These are phyloP conservation scores for Penicillium sp. DNA, from an alignment of 2,329 filamentous ascomycete genomes.

Conservation along the genomic window DNA sequence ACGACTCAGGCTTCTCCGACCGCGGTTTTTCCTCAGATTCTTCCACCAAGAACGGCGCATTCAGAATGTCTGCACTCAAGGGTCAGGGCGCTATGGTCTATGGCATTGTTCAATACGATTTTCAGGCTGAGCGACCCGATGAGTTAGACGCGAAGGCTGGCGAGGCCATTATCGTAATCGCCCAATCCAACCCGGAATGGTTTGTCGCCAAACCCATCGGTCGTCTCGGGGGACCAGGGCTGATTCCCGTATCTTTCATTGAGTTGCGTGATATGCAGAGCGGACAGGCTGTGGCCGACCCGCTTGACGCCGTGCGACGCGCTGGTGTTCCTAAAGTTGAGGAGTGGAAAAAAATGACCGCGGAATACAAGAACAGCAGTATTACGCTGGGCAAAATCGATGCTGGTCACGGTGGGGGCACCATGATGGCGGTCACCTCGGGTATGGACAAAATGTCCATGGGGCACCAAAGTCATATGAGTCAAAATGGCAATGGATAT, in stretches of 20 bases:
- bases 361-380: constrained; percentile 98
- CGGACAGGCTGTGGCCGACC: constrained; percentile 76
- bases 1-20: constrained; percentile 87
- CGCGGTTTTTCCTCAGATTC: constrained; percentile 44
- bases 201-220: constrained; percentile 99
- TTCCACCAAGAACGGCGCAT: constrained; percentile 25
- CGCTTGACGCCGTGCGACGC: constrained; percentile 78
- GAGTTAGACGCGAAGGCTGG: constrained; percentile 93
- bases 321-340: constrained; percentile 93
- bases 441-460: constrained; percentile 79
- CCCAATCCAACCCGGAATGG: constrained; percentile 98
- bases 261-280: constrained; percentile 93
- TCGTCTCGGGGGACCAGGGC: constrained; percentile 85
- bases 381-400: constrained; percentile 94
- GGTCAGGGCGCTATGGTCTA: constrained; percentile 82
- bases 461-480: constrained; percentile 53
- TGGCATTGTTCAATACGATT: constrained; percentile 95
- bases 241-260: constrained; percentile 95
- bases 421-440: constrained; percentile 62
- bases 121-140: constrained; percentile 90
- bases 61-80: constrained; percentile 51
- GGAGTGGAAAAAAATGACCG: constrained; percentile 99
- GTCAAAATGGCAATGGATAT: constrained; percentile 50
- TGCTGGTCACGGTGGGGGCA: constrained; percentile 26
- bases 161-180: constrained; percentile 97